phyloP scores from a whole-genome alignment of 192 early-diverging fungal species.

The Dissophora globulifera region DNA sequence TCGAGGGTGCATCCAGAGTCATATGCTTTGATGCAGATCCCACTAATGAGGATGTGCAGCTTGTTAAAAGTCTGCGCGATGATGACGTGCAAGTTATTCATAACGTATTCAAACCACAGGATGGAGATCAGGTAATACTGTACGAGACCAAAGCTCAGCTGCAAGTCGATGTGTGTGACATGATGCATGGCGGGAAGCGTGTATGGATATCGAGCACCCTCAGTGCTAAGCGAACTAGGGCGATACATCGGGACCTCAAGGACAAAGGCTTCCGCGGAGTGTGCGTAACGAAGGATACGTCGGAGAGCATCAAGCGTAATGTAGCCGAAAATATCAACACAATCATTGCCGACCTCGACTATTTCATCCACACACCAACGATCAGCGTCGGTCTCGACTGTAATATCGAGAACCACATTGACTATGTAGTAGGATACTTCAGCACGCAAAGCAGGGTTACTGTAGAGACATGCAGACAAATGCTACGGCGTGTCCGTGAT shows the following conservation, averaged over 20 bases:
- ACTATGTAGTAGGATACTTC: slow-evolving; percentile 24
- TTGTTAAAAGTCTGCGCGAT: slow-evolving; percentile 10
- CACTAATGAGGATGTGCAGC: slow-evolving; percentile 5
- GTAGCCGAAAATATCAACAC: slow-evolving; percentile 23
- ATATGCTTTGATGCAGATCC: slow-evolving; percentile 27
- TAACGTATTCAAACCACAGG: slow-evolving; percentile 17
- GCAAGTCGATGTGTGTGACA: neutral
- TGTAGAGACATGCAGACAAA: slow-evolving; percentile 20
- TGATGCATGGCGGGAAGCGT: neutral
- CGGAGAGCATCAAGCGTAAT: slow-evolving; percentile 1
- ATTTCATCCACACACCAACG: slow-evolving; percentile 22
- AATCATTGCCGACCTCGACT: slow-evolving; percentile 8
- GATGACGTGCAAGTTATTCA: slow-evolving; percentile 14
- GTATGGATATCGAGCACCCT: slow-evolving; percentile 18
- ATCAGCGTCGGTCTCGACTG: slow-evolving; percentile 15
- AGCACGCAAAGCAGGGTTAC: slow-evolving; percentile 9
- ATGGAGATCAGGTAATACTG: slow-evolving; percentile 19
- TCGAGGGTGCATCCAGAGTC: slow-evolving; percentile 7
- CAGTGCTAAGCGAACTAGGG: slow-evolving; percentile 13
- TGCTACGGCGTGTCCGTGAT: slow-evolving; percentile 14
- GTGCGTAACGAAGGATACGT: slow-evolving; percentile 14
- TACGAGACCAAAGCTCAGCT: slow-evolving; percentile 3
- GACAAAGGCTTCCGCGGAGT: slow-evolving; percentile 4
- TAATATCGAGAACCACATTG: slow-evolving; percentile 15
- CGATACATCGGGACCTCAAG: slow-evolving; percentile 7